Evolutionary conservation across 345 rosid genomes (phyloP).

Genomic region (Syzygium aqueum): DNA sequence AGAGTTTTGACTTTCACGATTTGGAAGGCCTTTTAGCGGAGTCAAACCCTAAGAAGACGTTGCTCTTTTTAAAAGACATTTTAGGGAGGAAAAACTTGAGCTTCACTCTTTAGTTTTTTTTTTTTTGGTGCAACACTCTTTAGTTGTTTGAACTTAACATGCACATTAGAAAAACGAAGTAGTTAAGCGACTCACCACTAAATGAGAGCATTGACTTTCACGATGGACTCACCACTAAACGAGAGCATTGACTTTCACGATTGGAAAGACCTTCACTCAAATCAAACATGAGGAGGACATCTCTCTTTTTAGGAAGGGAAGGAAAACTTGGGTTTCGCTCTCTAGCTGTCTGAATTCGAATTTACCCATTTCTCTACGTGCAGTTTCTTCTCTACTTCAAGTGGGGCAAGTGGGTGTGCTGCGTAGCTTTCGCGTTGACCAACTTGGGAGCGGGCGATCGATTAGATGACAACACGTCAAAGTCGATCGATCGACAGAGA

Average conservation of each 20-base stretch:
- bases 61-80: not conserved
- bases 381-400: not conserved
- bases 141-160: not conserved
- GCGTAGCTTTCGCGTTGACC: not conserved
- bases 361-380: not conserved
- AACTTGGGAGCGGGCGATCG: not conserved
- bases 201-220: too few species aligned
- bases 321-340: not conserved
- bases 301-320: not conserved
- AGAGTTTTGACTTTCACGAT: not conserved
- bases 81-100: not conserved
- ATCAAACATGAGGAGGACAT: not conserved
- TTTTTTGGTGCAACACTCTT: too few species aligned
- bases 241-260: not conserved
- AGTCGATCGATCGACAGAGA: not conserved
- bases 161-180: not conserved
- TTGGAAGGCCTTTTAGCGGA: not conserved
- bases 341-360: not conserved
- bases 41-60: not conserved
- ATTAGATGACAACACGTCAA: not conserved
- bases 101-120: not conserved
- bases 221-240: not conserved
- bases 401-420: not conserved
- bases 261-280: not conserved
- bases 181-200: not conserved